A percentile compares a stretch with the other conserved stretches of the same genome.
These are phyloP conservation scores for Fraxinus quadrangulata DNA, from an alignment of 257 asterid species.

Conservation along the genomic window DNA sequence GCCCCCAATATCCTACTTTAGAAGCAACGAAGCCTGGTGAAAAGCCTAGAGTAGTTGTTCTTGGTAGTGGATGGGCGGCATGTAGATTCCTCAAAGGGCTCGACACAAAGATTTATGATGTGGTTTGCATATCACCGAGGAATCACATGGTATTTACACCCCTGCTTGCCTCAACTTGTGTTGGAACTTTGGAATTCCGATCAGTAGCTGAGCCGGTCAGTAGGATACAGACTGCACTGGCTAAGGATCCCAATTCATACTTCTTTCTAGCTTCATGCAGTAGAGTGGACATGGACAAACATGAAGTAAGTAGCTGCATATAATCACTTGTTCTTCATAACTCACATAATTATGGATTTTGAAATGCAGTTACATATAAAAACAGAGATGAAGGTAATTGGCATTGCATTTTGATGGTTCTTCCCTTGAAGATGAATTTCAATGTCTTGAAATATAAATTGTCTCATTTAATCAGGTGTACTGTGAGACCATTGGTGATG, in stretches of 20 bases:
- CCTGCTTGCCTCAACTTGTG: constrained; percentile 93
- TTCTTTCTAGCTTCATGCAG: constrained; percentile 80
- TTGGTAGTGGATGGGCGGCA: constrained; percentile 97
- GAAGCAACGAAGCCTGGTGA: constrained; percentile 86
- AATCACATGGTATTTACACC: constrained; percentile 98
- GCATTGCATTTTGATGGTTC: not conserved
- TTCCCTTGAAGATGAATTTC: constrained; percentile 6
- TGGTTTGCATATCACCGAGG: constrained; percentile 91
- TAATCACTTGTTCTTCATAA: constrained; percentile 1
- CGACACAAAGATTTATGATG: constrained; percentile 71
- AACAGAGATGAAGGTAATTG: not conserved
- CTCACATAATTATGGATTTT: no score
- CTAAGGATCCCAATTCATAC: constrained; percentile 87
- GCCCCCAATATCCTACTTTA: constrained; percentile 62
- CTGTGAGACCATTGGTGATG: constrained; percentile 61
- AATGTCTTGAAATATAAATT: constrained; percentile 4
- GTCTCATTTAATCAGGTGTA: constrained; percentile 47
- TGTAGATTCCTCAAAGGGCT: constrained; percentile 90
- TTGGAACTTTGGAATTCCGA: constrained; percentile 90
- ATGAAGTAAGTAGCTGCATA: constrained; percentile 55
- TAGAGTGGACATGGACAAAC: constrained; percentile 63
- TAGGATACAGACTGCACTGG: constrained; percentile 81
- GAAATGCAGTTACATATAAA: not conserved
- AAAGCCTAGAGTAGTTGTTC: constrained; percentile 93
- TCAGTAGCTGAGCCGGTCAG: constrained; percentile 91